Evolutionary conservation across 148 eudicot species (phyloP).

Genomic region (Oxyria digyna): DNA sequence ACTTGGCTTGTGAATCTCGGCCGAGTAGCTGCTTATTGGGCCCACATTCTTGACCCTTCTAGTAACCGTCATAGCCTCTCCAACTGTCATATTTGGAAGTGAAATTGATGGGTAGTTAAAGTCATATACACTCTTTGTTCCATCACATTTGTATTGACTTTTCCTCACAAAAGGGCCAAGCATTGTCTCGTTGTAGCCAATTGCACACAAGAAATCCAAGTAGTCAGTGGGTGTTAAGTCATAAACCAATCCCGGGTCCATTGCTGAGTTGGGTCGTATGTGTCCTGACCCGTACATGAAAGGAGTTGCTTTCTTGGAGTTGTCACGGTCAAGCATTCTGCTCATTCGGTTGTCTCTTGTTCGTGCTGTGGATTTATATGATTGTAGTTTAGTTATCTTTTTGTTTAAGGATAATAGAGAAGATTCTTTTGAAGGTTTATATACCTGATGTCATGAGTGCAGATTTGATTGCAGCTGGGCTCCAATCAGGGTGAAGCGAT

Average conservation of each 20-base stretch:
- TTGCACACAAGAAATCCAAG: not conserved
- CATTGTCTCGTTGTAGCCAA: not conserved
- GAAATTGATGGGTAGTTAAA: constrained; percentile 5
- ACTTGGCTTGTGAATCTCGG: not conserved
- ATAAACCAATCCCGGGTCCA: constrained; percentile 6
- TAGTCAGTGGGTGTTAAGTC: not conserved
- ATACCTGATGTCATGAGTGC: constrained; percentile 47
- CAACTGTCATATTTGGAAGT: not conserved
- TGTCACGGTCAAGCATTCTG: not conserved
- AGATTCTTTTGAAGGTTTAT: no score
- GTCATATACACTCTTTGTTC: not conserved
- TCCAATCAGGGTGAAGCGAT: constrained; percentile 39
- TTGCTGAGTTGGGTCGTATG: not conserved
- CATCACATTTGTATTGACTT: not conserved
- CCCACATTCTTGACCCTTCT: constrained; percentile 9
- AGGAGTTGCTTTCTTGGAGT: not conserved
- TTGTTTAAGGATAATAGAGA: no score
- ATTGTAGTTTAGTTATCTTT: no score
- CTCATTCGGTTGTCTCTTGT: constrained; percentile 1
- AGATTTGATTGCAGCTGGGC: constrained; percentile 47
- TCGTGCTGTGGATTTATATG: not conserved
- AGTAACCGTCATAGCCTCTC: not conserved
- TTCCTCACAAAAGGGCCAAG: not conserved
- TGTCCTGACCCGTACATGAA: constrained; percentile 7
- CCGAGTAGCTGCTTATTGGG: not conserved